These are phyloP conservation scores for Leccinum arenicola DNA, from an alignment of 768 basidiomycete species.

Conservation along the genomic window DNA sequence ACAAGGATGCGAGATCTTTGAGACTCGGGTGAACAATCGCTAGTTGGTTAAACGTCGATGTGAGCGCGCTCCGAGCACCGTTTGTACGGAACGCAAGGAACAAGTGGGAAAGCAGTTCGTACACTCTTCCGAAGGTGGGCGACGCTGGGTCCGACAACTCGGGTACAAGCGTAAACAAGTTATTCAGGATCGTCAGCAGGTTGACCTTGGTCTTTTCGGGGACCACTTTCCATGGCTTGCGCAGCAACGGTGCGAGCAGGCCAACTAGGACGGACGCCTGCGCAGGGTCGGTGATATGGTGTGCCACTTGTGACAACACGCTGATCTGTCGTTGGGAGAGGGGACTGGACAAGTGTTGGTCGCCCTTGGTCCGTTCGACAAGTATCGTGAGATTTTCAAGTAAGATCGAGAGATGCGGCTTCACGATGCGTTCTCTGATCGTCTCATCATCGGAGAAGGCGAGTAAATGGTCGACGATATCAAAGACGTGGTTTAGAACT, in stretches of 20 bases:
- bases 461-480: slow-evolving; percentile 75
- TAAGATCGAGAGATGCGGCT: slow-evolving; percentile 68
- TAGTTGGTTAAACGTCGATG: slow-evolving; percentile 59
- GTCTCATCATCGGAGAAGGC: slow-evolving; percentile 49
- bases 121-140: slow-evolving; percentile 48
- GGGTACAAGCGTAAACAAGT: slow-evolving; percentile 63
- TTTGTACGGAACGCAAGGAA: slow-evolving; percentile 77
- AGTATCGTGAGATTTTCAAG: slow-evolving; percentile 69
- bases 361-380: slow-evolving; percentile 59
- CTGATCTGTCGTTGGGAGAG: slow-evolving; percentile 79
- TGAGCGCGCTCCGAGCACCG: slow-evolving; percentile 64
- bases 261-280: slow-evolving; percentile 73
- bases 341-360: slow-evolving; percentile 50
- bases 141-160: slow-evolving; percentile 50
- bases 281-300: slow-evolving; percentile 60
- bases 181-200: slow-evolving; percentile 67
- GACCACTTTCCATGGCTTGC: slow-evolving; percentile 69
- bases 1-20: slow-evolving; percentile 46
- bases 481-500: slow-evolving; percentile 62
- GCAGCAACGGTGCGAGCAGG: slow-evolving; percentile 77
- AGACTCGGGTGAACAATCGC: slow-evolving; percentile 42
- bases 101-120: slow-evolving; percentile 66
- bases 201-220: slow-evolving; percentile 86
- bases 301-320: slow-evolving; percentile 78
- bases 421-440: slow-evolving; percentile 53